Evolutionary conservation across 805 yeast genomes (phyloP), one percentile per base, ranked within the genome.

Genomic region (Starmerella scarabaei): DNA sequence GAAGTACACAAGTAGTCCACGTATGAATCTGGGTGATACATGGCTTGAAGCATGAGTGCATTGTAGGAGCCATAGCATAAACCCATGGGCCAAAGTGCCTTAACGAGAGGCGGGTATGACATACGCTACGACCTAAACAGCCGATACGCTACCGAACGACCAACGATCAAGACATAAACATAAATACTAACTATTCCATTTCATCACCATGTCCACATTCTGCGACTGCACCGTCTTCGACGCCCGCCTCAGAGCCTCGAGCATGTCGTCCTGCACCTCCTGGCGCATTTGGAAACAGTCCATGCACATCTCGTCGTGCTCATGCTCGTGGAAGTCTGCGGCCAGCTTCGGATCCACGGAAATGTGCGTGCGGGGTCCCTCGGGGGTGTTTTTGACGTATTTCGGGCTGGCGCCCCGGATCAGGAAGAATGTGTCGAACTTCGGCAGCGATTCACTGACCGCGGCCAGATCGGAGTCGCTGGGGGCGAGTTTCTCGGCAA

Each of bases 221-320:
- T 17, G 6, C 11, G 28, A 11, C 4, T 16, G n/a, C 17, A 12
- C 11, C 24, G 17, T n/a, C 4, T 15, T 5, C 19, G 17, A 9
- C 19, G 23, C 21, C 19, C 21, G 27, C n/a, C 16, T 21, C 19
- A 32, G 9, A 11, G 33, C 37, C 14, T 15, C 33, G 17, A 39
- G 20, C 35, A 35, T 21, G 19, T 40, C 35, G 29, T 40, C 43
- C 21, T 35, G 31, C 17, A 35, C 34, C 18, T 26, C 31, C 21
- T 17, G 21, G 8, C 33, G 17, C 14, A 30, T 4, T 5, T 20
- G 33, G 33, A 15, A 30, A 17, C 33, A 30, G 21, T 30, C 17
- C 8, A 30, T 20, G 14, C 31, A 28, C 15, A n/a, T 16, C 17
- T 28, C 31, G 17, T 28, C 31, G 15, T 28, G 15, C 7, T 28